These are phyloP conservation scores for Colletotrichum sp. DNA, from an alignment of 2,329 filamentous ascomycete species.

Conservation along the genomic window DNA sequence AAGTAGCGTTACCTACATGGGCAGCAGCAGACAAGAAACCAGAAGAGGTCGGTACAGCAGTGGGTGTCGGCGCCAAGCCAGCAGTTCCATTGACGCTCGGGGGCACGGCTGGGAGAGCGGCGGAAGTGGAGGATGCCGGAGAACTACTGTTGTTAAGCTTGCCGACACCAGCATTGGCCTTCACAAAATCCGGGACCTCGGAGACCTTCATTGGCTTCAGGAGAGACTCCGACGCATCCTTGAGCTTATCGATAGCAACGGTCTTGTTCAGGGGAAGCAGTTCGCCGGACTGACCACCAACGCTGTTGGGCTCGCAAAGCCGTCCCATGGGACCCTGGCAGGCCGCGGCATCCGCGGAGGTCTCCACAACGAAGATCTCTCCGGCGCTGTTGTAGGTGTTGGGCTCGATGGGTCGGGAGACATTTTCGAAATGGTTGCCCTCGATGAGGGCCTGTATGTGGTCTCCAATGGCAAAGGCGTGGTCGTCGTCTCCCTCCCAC, in stretches of 20 bases:
- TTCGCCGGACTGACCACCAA: not conserved
- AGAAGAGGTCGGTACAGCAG: not conserved
- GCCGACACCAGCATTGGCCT: not conserved
- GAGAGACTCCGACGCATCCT: not conserved
- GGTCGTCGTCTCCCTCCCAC: not conserved
- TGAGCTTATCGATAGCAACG: not conserved
- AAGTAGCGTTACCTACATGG: not conserved
- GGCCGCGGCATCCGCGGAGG: conserved; percentile 11
- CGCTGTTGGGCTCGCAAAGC: conserved; percentile 20
- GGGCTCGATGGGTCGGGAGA: conserved; percentile 41
- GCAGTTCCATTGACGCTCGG: not conserved
- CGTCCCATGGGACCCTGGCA: conserved; percentile 29
- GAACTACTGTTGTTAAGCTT: not conserved
- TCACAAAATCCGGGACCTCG: not conserved
- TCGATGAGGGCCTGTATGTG: not conserved
- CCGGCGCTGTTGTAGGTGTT: conserved; percentile 24
- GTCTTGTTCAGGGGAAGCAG: not conserved
- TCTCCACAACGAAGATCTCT: conserved; percentile 25
- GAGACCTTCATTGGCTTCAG: not conserved
- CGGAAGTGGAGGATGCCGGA: not conserved
- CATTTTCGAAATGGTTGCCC: conserved; percentile 3
- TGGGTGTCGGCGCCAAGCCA: not conserved
- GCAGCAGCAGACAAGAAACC: not conserved
- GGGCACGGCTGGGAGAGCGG: not conserved
- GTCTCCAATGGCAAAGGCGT: not conserved